Base-by-base conservation (phyloP, 768 basidiomycete species). In the Hericium coralloides region DNA sequence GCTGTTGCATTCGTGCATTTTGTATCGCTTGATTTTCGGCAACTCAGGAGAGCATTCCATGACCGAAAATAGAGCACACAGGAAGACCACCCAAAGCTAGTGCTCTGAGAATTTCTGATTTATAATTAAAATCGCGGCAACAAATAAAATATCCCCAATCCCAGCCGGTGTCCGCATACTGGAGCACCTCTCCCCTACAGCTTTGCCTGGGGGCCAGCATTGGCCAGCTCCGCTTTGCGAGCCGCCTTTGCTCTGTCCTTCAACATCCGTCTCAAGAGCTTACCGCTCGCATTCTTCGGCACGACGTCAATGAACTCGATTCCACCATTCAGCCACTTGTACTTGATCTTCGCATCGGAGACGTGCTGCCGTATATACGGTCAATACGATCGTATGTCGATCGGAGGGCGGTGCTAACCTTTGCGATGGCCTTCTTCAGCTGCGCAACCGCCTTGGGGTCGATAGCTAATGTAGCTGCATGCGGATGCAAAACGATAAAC, bases 401-500 rank as follows among this genome's bases (percentile, higher is more conserved):
- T 31, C 7, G 8, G 8, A 31, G 45, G 22, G 15, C 7, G 31
- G 4, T 31, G 15, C 57, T 38, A 25, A 61, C 62, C 43, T 60
- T 58, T 17, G 6, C 39, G 20, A 63, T 58, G 15, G 48, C 31
- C 9, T 49, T 56, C 38, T 63, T 63, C 31, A 63, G 49, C 36
- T 45, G 38, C 39, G 41, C 49, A 10, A 49, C 49, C 20, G 56
- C 57, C 1, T 25, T 45, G 2, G 22, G 20, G 25, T 51, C 49
- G 23, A 45, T 39, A 6, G 25, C 55, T 36, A 57, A 53, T 50
- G 52, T 58, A 6, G 60, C 49, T 0, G 60, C 50, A 25, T 53
- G 52, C 15, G 47, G 43, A 20, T 70, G 74, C 4, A 86, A 73
- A 0, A 81, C 82, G 3, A 88, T 76, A 62, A 81, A 89, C 4